Evolutionary conservation across 2,329 filamentous ascomycete species (phyloP), one percentile per base, ranked within the genome.

Genomic region (Xylariales sp.): DNA sequence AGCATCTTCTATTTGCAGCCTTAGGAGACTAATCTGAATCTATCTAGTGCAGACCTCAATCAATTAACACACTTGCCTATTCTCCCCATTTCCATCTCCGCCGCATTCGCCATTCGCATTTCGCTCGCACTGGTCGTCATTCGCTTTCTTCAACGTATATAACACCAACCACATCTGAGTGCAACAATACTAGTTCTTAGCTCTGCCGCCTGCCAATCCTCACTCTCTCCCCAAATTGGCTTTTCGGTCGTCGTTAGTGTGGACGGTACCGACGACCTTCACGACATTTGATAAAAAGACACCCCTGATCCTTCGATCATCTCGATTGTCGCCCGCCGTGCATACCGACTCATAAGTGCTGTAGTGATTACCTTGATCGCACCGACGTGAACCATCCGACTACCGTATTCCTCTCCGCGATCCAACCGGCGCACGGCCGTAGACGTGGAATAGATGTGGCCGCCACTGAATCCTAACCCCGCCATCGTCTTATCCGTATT

Each of bases 371-470:
- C 46, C 64, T 60, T 55, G 39, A 69, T 52, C 66, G 59, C 57
- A 5, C 61, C 62, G 62, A 53, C 43, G 63, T 55, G 3, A n/a
- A 66, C 49, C 55, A 62, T 65, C 52, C 66, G 55, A 69, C 59
- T 49, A 56, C 72, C 70, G 71, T 72, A 69, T 70, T 71, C 60
- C 57, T 64, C 67, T 61, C 64, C 56, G 65, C 71, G 60, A 62
- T 52, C 56, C 48, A 28, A 28, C 66, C 74, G 75, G 74, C 74
- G 74, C 71, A 67, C 56, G 60, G 75, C 74, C 73, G 74, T 71
- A 67, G 54, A 69, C 62, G 60, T 66, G 65, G 72, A 61, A 71
- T 75, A 73, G 73, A 75, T 77, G 73, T 69, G 71, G 72, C 65
- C 54, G 59, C 59, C 64, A 58, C 60, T 72, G 58, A 71, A 68